Evolutionary conservation across 441 rosid genomes (phyloP).

Genomic region (Populus hybrid): DNA sequence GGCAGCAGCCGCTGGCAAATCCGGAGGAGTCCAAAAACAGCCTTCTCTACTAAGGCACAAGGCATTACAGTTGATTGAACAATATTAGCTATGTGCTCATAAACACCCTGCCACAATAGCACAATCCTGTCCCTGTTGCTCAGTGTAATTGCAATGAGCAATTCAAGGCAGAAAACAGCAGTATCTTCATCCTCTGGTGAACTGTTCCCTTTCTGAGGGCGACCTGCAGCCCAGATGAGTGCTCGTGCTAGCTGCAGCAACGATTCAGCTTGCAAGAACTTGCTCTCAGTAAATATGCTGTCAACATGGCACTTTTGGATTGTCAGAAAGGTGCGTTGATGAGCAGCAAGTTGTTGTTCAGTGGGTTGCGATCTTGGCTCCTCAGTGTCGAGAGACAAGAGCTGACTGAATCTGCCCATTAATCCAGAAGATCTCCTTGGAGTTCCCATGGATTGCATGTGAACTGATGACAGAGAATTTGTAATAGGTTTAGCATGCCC

Average conservation of each 20-base stretch:
- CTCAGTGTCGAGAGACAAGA: conserved; percentile 9
- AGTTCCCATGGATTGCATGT: conserved; percentile 64
- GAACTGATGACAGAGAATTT: conserved; percentile 42
- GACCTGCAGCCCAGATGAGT: conserved; percentile 90
- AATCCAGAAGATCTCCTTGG: conserved; percentile 93
- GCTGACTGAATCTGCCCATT: conserved; percentile 99
- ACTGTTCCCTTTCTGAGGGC: conserved; percentile 76
- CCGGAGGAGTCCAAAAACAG: conserved; percentile 92
- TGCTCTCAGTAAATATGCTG: conserved; percentile 94
- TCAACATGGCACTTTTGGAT: conserved; percentile 96
- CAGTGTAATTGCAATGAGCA: conserved; percentile 91
- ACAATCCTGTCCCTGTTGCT: conserved; percentile 92
- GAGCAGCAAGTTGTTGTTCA: conserved; percentile 90
- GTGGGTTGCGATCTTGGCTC: conserved; percentile 73
- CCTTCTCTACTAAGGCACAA: conserved; percentile 88
- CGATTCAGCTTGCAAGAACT: conserved; percentile 93
- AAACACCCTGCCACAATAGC: conserved; percentile 85
- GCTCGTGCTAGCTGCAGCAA: conserved; percentile 87
- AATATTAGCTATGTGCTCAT: conserved; percentile 92
- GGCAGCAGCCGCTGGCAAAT: conserved; percentile 96
- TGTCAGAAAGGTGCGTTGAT: conserved; percentile 87
- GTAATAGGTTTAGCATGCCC: too few relatives aligned
- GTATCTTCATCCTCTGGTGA: conserved; percentile 97
- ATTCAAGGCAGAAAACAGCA: conserved; percentile 95
- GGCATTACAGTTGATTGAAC: conserved; percentile 98